Percentiles rank a stretch among this genome's conserved stretches.
Evolutionary conservation across 345 rosid species (phyloP).

Genomic region (thale cress (Arabidopsis thaliana)): DNA sequence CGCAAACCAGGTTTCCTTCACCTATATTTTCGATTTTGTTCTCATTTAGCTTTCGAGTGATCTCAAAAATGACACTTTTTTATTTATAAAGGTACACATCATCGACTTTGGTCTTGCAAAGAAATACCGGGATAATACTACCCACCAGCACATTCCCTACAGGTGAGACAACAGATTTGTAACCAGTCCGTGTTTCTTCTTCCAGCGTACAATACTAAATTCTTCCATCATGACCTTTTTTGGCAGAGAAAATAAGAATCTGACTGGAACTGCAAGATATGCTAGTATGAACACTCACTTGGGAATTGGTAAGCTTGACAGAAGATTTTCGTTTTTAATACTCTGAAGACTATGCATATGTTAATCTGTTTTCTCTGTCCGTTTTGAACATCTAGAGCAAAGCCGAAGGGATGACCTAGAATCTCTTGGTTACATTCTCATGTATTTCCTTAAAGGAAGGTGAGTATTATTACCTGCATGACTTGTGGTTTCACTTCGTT

Average conservation of each 20-base stretch:
- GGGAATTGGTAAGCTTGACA: conserved; percentile 74
- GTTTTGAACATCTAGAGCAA: conserved; percentile 61
- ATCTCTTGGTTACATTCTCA: conserved; percentile 96
- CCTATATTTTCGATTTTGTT: neutral
- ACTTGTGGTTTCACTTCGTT: conserved; percentile 4
- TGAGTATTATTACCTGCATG: conserved; percentile 39
- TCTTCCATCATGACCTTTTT: neutral
- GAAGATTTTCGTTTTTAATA: neutral
- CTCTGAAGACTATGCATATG: neutral
- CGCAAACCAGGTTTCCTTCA: conserved; percentile 74
- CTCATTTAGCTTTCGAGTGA: neutral
- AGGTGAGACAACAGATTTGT: conserved; percentile 49
- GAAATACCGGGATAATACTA: conserved; percentile 83
- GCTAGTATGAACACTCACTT: conserved; percentile 99
- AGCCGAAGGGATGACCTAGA: conserved; percentile 98
- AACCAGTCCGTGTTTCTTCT: neutral
- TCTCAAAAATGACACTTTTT: neutral
- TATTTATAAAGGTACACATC: conserved; percentile 62
- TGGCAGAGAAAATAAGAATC: conserved; percentile 91
- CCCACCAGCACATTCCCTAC: conserved; percentile 92
- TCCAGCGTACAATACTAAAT: neutral
- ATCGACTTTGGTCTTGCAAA: conserved; percentile 97
- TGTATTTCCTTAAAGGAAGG: conserved; percentile 98
- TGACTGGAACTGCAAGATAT: conserved; percentile 99
- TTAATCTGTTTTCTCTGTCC: neutral